Base-by-base conservation (phyloP, 2,329 filamentous ascomycete genomes). In the Dothideomycetidae sp. region DNA sequence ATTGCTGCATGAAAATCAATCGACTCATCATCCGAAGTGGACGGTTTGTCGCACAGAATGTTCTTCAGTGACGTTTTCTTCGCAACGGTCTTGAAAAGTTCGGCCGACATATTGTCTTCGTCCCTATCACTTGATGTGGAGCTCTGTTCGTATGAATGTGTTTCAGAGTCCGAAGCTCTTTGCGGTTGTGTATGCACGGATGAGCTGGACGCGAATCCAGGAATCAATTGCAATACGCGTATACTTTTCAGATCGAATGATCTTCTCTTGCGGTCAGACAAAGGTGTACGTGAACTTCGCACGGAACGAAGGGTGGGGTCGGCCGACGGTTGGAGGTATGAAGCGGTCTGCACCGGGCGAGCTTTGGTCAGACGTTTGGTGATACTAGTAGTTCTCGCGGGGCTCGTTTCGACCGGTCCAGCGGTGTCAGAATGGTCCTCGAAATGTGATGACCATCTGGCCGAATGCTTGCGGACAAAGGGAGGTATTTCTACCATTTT, bases 1-100 rank as follows among this genome's bases (percentile, higher is more conserved):
- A 67, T 61, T 4, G 63, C 63, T 9, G 60, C 55, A 28, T 60
- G 59, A 23, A 67, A 42, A 41, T 68, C 63, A 28, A 64, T 53
- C 4, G 28, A 29, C 30, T 26, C 36, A 19, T 38, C 36, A 11
- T 32, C 36, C 13, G 28, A 19, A n/a, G 18, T 7, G 12, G 10
- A 10, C 18, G 30, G 17, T 10, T 38, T 38, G 13, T 38, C 36
- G n/a, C 36, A 38, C 5, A 38, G 30, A 13, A 38, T 31, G 29
- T 31, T 38, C 36, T 38, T 38, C 13, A 38, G 29, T 17, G 36
- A 38, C 11, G 36, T 38, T 30, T 38, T 38, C 19, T 38, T 38
- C 9, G 36, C 36, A n/a, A 38, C 36, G 5, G 36, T 32, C 29
- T 38, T 38, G 14, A 38, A 21, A 10, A 38, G 12, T 9, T 38